Base-by-base conservation (phyloP, 2,329 filamentous ascomycete genomes). In the Colletotrichum incanum region DNA sequence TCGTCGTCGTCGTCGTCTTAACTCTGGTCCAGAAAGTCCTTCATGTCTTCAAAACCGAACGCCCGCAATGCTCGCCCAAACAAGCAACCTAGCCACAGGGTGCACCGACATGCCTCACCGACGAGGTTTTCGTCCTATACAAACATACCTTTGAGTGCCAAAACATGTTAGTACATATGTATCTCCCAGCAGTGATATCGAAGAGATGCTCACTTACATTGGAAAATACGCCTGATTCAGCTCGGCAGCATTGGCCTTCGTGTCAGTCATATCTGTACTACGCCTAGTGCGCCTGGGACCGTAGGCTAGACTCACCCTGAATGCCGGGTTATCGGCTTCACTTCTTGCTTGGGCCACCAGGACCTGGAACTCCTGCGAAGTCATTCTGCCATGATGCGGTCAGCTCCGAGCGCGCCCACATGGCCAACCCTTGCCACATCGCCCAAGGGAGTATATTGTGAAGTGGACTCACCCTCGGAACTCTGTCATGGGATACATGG, bases 81-180 rank as follows among this genome's bases (percentile, higher is more conserved):
- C 20, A 55, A 50, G 67, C 67, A 61, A 45, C 31, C 58, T 49
- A 11, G 28, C 28, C n/a, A 54, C 49, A 12, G 23, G n/a, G 28
- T n/a, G 8, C 16, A 34, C 23, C 18, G 12, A 11, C 14, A 31
- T n/a, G 39, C 28, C 31, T 66, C 43, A 73, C 9, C 75, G 76
- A 56, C 80, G 82, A 67, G 88, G 86, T 74, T 92, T 92, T 73
- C 86, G 85, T 61, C 90, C 90, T 75, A 92, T 91, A 74, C 88
- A 91, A 47, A 92, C 87, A 77, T 92, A 91, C 74, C 89, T 91
- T 45, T 4, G 8, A 66, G 12, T 18, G n/a, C 28, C 16, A 7
- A 52, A 4, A 28, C 3, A n/a, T 16, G 52, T 73, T 28, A 73
- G 56, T 39, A 8, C 26, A 23, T 7, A 5, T 39, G 26, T 11